Conservation (phyloP, 306 rosid genomes). For the Adenanthera pavonina region DNA sequence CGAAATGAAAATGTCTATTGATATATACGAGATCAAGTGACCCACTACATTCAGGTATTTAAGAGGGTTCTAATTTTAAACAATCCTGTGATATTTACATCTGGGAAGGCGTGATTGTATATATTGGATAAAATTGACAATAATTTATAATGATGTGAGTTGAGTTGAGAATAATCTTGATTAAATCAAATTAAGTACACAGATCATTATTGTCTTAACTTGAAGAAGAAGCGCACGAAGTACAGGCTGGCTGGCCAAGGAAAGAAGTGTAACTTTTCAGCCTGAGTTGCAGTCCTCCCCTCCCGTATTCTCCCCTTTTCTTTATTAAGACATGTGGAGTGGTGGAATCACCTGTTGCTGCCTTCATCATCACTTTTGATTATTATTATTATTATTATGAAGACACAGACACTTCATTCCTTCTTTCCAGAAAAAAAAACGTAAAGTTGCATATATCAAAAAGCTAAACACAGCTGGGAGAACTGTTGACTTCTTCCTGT, state of each 20-base stretch:
- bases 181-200: not conserved
- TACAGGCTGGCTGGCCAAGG: constrained; percentile 1
- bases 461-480: not conserved
- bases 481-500: not conserved
- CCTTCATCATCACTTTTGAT: constrained; percentile 2
- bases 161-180: not conserved
- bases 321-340: not conserved
- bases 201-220: not conserved
- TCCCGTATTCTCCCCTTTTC: no score
- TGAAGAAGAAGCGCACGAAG: not conserved
- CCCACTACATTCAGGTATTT: no score
- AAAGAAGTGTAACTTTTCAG: not conserved
- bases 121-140: not conserved
- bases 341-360: not conserved
- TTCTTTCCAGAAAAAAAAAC: constrained; percentile 10
- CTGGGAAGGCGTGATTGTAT: not conserved
- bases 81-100: no score
- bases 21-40: no score
- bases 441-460: not conserved
- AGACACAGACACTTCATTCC: not conserved
- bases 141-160: not conserved
- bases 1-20: no score
- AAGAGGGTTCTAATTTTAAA: no score
- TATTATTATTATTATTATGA: not conserved
- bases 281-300: not conserved